phyloP scores from a whole-genome alignment of 257 asterid genomes.

The Cinchona pubescens region DNA sequence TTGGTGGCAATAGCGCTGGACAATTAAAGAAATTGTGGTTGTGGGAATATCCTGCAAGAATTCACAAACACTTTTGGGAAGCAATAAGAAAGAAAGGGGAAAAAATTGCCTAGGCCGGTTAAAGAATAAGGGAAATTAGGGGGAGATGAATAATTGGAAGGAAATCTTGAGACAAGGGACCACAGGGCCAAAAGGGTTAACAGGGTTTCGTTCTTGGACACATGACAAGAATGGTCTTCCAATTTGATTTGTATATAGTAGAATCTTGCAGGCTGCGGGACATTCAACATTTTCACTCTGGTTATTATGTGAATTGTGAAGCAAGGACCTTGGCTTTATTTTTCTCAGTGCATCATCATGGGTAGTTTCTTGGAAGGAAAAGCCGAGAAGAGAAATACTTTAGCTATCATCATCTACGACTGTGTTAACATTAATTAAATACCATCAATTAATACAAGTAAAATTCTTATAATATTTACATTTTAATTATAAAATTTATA shows the following conservation, averaged over 20 bases:
- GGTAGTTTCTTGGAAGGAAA: no score
- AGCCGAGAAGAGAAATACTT: no score
- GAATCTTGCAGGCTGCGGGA: not conserved
- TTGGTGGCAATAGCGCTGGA: not conserved
- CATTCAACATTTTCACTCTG: not conserved
- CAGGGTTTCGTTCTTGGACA: not conserved
- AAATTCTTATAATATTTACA: no score
- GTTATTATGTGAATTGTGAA: no score
- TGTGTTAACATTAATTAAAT: no score
- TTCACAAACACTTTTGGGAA: not conserved
- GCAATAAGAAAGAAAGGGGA: not conserved
- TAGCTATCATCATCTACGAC: no score
- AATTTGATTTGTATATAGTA: not conserved
- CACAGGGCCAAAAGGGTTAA: not conserved
- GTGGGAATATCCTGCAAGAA: not conserved
- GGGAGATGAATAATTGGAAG: not conserved
- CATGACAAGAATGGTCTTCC: conserved; percentile 5
- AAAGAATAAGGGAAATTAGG: conserved; percentile 1
- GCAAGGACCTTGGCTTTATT: no score
- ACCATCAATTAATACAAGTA: no score
- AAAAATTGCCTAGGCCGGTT: not conserved
- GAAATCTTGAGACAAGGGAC: conserved; percentile 1
- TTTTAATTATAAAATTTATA: no score
- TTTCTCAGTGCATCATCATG: no score
- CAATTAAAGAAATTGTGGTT: conserved; percentile 11